A percentile compares a stretch with the other conserved stretches of the same genome.
Evolutionary conservation across 2,329 filamentous ascomycete species (phyloP).

Genomic region (Apiospora malaysiana): DNA sequence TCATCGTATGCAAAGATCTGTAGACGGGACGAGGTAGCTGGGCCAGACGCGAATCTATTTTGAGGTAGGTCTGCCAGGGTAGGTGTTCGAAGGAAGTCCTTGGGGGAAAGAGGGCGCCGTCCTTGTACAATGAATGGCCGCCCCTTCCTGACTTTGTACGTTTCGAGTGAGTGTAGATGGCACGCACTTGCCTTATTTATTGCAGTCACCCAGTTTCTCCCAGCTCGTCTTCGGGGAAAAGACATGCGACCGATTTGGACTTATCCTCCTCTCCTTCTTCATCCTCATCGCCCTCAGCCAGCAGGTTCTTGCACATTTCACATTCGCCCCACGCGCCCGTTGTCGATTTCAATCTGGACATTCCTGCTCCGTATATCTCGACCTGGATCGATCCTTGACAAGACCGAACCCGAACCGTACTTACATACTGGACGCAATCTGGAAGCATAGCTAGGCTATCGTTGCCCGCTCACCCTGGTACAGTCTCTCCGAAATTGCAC

Average conservation of each 20-base stretch:
- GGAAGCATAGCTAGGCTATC: neutral
- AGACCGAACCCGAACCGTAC: neutral
- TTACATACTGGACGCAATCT: neutral
- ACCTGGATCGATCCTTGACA: neutral
- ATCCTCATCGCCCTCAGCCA: neutral
- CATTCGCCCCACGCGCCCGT: neutral
- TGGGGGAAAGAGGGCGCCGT: neutral
- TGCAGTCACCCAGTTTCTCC: neutral
- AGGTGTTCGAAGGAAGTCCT: neutral
- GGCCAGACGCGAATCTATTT: constrained; percentile 7
- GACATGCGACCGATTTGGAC: neutral
- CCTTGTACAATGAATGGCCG: neutral
- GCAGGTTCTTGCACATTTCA: neutral
- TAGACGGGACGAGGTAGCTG: neutral
- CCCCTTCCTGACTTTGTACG: neutral
- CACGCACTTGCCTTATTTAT: constrained; percentile 8
- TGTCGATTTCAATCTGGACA: neutral
- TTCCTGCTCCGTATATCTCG: neutral
- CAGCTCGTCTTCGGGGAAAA: neutral
- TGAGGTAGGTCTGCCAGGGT: neutral
- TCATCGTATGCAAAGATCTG: constrained; percentile 13
- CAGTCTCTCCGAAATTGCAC: neutral
- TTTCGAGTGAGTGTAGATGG: neutral
- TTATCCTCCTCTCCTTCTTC: neutral
- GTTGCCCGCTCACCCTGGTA: neutral